These are phyloP conservation scores for Aurinia saxatilis DNA, from an alignment of 345 rosid genomes.

Conservation along the genomic window DNA sequence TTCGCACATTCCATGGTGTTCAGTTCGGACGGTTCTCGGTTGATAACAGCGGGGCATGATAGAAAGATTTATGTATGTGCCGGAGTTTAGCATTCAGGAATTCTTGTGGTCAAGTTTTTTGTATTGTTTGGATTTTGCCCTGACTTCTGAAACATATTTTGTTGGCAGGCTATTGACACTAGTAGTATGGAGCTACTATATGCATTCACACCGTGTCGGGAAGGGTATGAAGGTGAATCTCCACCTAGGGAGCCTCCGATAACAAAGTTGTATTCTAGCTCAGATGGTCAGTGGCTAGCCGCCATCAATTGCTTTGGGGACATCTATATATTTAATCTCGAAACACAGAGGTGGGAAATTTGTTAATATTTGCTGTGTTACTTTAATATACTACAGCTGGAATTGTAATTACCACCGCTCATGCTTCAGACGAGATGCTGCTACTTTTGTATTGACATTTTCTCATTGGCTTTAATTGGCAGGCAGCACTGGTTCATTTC, in stretches of 20 bases:
- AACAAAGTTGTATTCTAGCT: constrained; percentile 78
- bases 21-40: constrained; percentile 54
- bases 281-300: constrained; percentile 90
- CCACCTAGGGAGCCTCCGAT: constrained; percentile 71
- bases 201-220: constrained; percentile 53
- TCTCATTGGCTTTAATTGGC: constrained; percentile 10
- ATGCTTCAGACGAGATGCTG: neutral
- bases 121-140: neutral
- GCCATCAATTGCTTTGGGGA: constrained; percentile 95
- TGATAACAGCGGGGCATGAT: constrained; percentile 77
- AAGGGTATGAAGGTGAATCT: constrained; percentile 39
- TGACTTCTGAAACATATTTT: constrained; percentile 6
- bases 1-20: constrained; percentile 79
- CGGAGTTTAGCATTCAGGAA: neutral
- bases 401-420: neutral
- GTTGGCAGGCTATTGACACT: constrained; percentile 54
- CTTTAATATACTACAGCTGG: neutral
- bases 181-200: constrained; percentile 48
- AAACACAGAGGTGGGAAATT: constrained; percentile 56
- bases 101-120: neutral
- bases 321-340: constrained; percentile 69
- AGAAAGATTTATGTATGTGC: constrained; percentile 71
- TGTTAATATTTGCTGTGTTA: neutral
- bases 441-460: neutral
- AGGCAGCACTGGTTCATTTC: constrained; percentile 98